These are phyloP conservation scores for Nicotiana rustica DNA, from an alignment of 305 asterid genomes.

Conservation along the genomic window DNA sequence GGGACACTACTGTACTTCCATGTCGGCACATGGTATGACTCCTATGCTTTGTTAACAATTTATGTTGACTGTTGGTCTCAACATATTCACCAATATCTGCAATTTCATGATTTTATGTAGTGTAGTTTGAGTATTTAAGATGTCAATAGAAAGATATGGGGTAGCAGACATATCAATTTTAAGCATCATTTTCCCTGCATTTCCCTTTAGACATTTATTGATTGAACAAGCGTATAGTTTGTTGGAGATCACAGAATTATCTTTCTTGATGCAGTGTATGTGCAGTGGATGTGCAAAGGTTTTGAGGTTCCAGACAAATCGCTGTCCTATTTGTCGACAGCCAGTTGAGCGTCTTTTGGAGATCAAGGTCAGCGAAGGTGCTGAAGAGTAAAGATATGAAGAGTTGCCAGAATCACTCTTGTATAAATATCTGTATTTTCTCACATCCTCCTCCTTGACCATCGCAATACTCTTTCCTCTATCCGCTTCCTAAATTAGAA, in stretches of 20 bases:
- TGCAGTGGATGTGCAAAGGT: constrained; percentile 98
- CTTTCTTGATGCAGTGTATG: constrained; percentile 79
- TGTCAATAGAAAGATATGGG: neutral
- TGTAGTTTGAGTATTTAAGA: constrained; percentile 11
- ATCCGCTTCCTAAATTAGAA: neutral
- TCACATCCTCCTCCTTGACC: neutral
- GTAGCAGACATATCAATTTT: neutral
- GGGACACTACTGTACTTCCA: constrained; percentile 97
- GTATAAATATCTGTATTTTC: constrained; percentile 27
- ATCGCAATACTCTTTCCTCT: neutral
- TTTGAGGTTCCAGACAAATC: constrained; percentile 88
- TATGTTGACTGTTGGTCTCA: neutral
- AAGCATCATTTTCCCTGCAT: neutral
- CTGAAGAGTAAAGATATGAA: constrained; percentile 56
- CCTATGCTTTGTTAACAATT: constrained; percentile 21
- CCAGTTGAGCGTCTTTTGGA: constrained; percentile 96
- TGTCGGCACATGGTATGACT: constrained; percentile 91
- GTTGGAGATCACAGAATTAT: neutral
- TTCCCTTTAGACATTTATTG: neutral
- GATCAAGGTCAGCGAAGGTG: constrained; percentile 84
- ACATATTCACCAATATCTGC: neutral
- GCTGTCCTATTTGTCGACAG: constrained; percentile 98
- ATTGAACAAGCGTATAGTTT: neutral
- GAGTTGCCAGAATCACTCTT: constrained; percentile 36
- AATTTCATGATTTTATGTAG: neutral